Conservation (phyloP, 345 rosid species). For the Dipteronia sinensis region DNA sequence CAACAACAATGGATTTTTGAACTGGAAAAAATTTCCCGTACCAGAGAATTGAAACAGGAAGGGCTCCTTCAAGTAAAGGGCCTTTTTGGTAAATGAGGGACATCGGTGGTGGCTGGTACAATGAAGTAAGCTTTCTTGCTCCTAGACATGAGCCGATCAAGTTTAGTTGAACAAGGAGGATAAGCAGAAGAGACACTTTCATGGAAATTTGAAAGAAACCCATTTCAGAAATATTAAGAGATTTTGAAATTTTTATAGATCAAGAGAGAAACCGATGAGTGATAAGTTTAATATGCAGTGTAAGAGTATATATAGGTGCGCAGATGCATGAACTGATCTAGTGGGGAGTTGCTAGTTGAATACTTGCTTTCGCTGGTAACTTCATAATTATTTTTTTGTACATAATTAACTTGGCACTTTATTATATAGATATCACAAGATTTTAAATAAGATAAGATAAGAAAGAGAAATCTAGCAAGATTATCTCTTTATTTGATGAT, state of each 20-base stretch:
- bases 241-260: background rate
- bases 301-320: background rate
- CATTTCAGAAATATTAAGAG: conserved; percentile 11
- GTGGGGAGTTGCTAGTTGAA: conserved; percentile 12
- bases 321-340: conserved; percentile 26
- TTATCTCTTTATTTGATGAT: background rate
- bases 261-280: background rate
- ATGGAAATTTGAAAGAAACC: conserved; percentile 8
- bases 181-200: conserved; percentile 13
- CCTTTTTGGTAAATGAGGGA: conserved; percentile 38
- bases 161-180: background rate
- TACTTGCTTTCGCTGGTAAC: conserved; percentile 26
- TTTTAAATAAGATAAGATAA: conserved; percentile 13
- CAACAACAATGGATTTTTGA: conserved; percentile 36
- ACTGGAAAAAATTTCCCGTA: conserved; percentile 36
- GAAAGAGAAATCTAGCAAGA: conserved; percentile 18
- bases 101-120: conserved; percentile 30
- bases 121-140: conserved; percentile 26
- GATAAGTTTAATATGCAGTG: background rate
- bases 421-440: conserved; percentile 19
- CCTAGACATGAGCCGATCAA: conserved; percentile 17
- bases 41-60: conserved; percentile 39
- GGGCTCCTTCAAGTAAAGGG: conserved; percentile 34
- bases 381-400: background rate
- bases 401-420: conserved; percentile 2